These are phyloP conservation scores for Cryptococcus wingfieldii DNA, from an alignment of 1,284 basidiomycete species.

Conservation along the genomic window DNA sequence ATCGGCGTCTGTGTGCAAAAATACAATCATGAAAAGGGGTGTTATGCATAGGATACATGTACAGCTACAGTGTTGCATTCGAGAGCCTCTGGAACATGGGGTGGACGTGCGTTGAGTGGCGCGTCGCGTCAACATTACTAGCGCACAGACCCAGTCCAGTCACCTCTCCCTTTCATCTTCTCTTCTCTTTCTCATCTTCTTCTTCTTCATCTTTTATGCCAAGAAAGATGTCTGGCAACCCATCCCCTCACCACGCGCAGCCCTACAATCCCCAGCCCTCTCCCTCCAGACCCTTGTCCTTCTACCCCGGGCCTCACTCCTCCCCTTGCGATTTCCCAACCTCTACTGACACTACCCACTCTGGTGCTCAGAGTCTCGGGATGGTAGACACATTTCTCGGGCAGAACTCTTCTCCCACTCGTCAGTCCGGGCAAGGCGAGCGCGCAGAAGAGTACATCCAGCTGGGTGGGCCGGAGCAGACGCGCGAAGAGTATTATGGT, in stretches of 20 bases:
- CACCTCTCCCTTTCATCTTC: neutral
- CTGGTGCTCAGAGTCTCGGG: no score
- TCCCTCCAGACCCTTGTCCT: neutral
- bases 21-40: neutral
- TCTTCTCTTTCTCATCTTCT: neutral
- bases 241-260: neutral
- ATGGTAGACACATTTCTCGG: no score
- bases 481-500: no score
- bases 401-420: no score
- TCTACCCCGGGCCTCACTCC: no score
- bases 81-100: neutral
- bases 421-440: no score
- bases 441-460: no score
- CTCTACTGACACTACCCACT: neutral
- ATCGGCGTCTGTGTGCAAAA: neutral
- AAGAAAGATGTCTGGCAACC: neutral
- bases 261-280: neutral
- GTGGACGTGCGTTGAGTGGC: neutral
- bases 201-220: neutral
- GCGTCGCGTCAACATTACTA: neutral
- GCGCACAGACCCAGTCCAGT: slow-evolving; percentile 1
- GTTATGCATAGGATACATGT: neutral
- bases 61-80: neutral
- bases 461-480: no score
- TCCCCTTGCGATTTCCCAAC: neutral